Base-by-base conservation (phyloP, 1,139 yeast species). In the Hansenula lynferdii region DNA sequence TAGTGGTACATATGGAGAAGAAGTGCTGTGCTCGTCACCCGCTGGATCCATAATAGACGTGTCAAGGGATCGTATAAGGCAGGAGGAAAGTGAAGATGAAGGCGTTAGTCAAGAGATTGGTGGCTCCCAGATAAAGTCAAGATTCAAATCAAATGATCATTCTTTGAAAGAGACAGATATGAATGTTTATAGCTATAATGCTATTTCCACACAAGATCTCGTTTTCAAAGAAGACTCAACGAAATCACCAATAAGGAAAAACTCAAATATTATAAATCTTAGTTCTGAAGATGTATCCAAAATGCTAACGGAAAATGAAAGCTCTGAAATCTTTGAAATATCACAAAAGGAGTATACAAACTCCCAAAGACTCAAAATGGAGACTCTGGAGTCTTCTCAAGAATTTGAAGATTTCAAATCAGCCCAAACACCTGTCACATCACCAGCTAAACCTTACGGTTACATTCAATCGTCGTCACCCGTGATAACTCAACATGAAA, bases 381-480 rank as follows among this genome's bases (percentile, higher is more conserved):
- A 21, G 22, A 8, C 18, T 15, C 19, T 27, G 6, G 14, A 19
- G 14, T 28, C 37, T 10, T 20, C 34, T n/a, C 38, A 29, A 15
- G 20, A 6, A 4, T 8, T 8, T 16, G 14, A 35, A 21, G 30
- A 25, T 16, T 18, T 25, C 15, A 20, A 28, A 21, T 36, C 38
- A 12, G 35, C 35, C 11, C 38, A 36, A 36, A 31, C 35, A 8
- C 35, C 38, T 11, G 22, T 19, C 18, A 34, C 19, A n/a, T 21
- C 23, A 6, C 31, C 22, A 17, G 10, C 28, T 17, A 6, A n/a
- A n/a, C 3, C 24, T 28, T 16, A 25, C 45, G 7, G 28, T 8
- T 22, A n/a, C 19, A 21, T 30, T 10, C 33, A 36, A 1, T 42
- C 47, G 5, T 47, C 50, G 2, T 45, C 53, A 3, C 51, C 50